These are phyloP conservation scores for Carex kokanica DNA, from an alignment of 176 grass and related monocot species.

Conservation along the genomic window DNA sequence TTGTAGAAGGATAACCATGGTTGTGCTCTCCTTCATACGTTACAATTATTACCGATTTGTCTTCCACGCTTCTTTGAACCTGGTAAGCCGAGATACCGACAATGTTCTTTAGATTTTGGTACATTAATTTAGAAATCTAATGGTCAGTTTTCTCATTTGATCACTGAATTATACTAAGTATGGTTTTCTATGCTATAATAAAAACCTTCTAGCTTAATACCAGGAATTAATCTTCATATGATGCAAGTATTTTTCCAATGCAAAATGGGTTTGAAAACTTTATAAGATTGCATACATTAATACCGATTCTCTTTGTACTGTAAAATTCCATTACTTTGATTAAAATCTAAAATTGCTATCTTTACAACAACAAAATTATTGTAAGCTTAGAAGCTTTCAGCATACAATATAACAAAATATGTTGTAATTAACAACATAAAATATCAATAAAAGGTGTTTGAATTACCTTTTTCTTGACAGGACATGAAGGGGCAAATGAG, in stretches of 20 bases:
- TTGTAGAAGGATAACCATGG: conserved; percentile 35
- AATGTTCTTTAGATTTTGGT: background rate
- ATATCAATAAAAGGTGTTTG: background rate
- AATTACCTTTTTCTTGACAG: conserved; percentile 91
- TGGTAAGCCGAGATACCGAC: conserved; percentile 27
- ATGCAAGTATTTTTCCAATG: background rate
- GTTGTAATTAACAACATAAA: background rate
- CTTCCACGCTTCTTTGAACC: conserved; percentile 91
- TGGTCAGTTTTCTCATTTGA: background rate
- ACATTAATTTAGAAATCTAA: background rate
- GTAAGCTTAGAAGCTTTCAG: background rate
- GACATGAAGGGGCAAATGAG: conserved; percentile 77
- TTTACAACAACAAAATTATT: background rate
- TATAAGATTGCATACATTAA: background rate
- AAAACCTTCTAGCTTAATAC: background rate
- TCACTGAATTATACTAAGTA: background rate
- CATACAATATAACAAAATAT: background rate
- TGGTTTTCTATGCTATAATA: background rate
- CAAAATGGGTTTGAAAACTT: background rate
- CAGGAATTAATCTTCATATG: background rate
- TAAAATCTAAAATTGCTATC: background rate
- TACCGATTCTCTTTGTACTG: background rate
- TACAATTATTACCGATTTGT: conserved; percentile 66
- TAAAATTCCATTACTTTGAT: background rate
- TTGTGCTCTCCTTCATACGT: conserved; percentile 96